These are phyloP conservation scores for Ensete glaucum DNA, from an alignment of 176 grass and related monocot genomes.

Conservation along the genomic window DNA sequence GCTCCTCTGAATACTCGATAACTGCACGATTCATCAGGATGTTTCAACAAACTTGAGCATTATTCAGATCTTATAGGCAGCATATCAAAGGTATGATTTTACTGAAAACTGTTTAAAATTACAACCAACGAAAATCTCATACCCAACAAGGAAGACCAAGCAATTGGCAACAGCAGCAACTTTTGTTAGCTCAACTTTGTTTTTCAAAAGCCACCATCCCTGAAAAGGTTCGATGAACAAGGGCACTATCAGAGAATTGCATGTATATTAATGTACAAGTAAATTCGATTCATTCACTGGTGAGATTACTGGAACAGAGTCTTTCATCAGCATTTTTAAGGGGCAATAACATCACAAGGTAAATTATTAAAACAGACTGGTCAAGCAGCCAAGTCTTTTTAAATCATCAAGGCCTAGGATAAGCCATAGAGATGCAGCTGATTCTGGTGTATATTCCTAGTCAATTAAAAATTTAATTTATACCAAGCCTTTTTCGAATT, in stretches of 20 bases:
- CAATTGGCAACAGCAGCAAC: slow-evolving; percentile 46
- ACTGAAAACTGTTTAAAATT: not conserved
- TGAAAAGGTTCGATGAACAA: slow-evolving; percentile 22
- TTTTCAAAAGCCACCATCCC: slow-evolving; percentile 94
- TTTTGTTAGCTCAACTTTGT: slow-evolving; percentile 60
- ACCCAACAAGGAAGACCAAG: slow-evolving; percentile 76
- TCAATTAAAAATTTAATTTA: too few species aligned
- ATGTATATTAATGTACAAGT: not conserved
- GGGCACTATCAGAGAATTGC: not conserved
- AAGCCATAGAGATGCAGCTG: too few species aligned
- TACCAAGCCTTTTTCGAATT: too few species aligned
- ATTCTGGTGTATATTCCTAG: too few species aligned
- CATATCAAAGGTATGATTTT: slow-evolving; percentile 3
- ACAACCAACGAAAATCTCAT: slow-evolving; percentile 10
- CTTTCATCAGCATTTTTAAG: too few species aligned
- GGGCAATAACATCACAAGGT: too few species aligned
- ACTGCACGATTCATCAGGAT: slow-evolving; percentile 26
- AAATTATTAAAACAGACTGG: not conserved
- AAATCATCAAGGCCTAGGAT: not conserved
- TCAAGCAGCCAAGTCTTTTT: not conserved
- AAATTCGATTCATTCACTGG: too few species aligned
- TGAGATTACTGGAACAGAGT: too few species aligned
- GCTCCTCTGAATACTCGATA: slow-evolving; percentile 86
- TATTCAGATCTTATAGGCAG: slow-evolving; percentile 6
- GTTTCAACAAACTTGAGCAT: slow-evolving; percentile 14